Percentiles rank a stretch among this genome's conserved stretches.
phyloP scores from a whole-genome alignment of 2,329 filamentous ascomycete genomes.

The Cordyceps militaris region DNA sequence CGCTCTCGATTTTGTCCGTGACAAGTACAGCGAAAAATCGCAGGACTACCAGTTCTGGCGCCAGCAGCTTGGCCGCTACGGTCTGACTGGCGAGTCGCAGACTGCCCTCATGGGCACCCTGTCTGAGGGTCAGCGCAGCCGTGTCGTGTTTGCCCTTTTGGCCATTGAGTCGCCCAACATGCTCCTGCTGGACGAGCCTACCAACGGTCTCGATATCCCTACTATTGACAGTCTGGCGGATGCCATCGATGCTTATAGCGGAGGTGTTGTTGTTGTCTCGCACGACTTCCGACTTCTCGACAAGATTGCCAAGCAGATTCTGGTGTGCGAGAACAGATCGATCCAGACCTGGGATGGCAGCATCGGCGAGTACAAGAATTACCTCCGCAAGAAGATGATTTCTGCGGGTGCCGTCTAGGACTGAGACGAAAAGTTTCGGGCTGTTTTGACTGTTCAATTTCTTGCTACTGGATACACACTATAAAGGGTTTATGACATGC shows the following conservation, averaged over 20 bases:
- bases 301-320: slow-evolving; percentile 99
- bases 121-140: slow-evolving; percentile 94
- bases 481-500: slow-evolving; percentile 10
- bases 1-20: slow-evolving; percentile 91
- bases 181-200: slow-evolving; percentile 95
- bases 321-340: slow-evolving; percentile 98
- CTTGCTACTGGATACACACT: slow-evolving; percentile 11
- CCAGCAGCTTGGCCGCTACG: slow-evolving; percentile 92
- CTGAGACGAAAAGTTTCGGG: neutral
- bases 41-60: slow-evolving; percentile 99
- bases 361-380: slow-evolving; percentile 96
- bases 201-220: slow-evolving; percentile 97
- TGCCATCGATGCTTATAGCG: slow-evolving; percentile 92
- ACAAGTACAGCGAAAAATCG: slow-evolving; percentile 82
- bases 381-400: slow-evolving; percentile 99
- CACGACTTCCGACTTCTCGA: slow-evolving; percentile 99
- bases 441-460: neutral
- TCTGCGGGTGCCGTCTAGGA: slow-evolving; percentile 73
- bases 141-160: slow-evolving; percentile 94
- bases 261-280: slow-evolving; percentile 94
- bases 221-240: slow-evolving; percentile 97
- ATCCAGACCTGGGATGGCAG: slow-evolving; percentile 81
- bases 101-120: slow-evolving; percentile 96
- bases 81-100: slow-evolving; percentile 86
- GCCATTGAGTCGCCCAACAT: slow-evolving; percentile 97